Conservation (phyloP, 768 basidiomycete genomes). For the Mycena olivaceomarginata region DNA sequence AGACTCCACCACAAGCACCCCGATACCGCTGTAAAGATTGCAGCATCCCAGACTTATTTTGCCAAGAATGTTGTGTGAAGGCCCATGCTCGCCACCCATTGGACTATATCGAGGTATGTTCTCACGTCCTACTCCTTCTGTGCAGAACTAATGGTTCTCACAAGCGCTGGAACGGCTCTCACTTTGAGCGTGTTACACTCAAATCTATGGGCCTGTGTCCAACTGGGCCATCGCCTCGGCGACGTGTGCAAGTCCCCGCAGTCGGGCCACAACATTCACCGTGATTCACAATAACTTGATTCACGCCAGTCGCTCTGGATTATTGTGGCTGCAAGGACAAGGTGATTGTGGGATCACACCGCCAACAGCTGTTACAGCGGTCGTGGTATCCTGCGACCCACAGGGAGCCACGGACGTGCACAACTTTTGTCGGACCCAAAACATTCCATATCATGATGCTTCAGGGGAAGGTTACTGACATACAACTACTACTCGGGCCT, state of each 20-base stretch:
- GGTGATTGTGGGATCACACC: not conserved
- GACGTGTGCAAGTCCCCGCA: not conserved
- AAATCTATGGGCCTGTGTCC: too few species aligned
- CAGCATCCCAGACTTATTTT: not conserved
- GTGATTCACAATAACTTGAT: not conserved
- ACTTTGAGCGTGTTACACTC: not conserved
- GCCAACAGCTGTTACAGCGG: not conserved
- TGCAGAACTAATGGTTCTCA: not conserved
- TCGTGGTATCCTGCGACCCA: constrained; percentile 4
- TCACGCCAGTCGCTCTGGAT: not conserved
- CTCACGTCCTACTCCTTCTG: not conserved
- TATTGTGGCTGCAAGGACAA: not conserved
- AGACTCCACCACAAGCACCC: not conserved
- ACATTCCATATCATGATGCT: constrained; percentile 20
- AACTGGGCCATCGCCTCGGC: not conserved
- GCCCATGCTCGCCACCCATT: not conserved
- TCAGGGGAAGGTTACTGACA: constrained; percentile 34
- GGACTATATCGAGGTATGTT: not conserved
- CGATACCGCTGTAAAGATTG: not conserved
- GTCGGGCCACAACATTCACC: not conserved
- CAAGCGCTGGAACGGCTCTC: not conserved
- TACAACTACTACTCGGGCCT: constrained; percentile 39
- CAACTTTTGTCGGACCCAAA: not conserved
- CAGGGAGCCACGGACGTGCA: not conserved
- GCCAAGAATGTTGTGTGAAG: not conserved